A percentile compares a stretch with the other conserved stretches of the same genome.
Evolutionary conservation across 108 stramenopile genomes (phyloP).

Genomic region (Skeletonema marinoi): DNA sequence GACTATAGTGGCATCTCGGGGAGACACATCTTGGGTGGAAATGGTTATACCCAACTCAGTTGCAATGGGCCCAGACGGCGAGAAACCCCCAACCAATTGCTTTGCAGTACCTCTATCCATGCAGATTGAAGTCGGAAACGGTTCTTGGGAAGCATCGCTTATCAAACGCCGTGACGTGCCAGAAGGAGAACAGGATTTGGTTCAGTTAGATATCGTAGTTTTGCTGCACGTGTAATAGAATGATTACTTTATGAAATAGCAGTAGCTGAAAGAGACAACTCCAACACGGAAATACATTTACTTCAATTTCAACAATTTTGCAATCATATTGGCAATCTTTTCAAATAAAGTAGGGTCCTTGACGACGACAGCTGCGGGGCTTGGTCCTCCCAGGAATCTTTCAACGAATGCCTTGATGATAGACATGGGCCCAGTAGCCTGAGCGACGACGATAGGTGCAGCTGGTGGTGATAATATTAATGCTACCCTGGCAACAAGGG

Average conservation of each 20-base stretch:
- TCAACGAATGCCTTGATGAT: neutral
- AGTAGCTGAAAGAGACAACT: neutral
- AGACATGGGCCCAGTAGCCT: neutral
- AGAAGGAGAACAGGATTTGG: constrained; percentile 24
- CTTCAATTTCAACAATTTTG: neutral
- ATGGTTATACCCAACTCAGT: constrained; percentile 17
- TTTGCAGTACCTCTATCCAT: constrained; percentile 65
- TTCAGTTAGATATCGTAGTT: constrained; percentile 25
- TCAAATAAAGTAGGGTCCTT: neutral
- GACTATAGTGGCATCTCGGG: constrained; percentile 42
- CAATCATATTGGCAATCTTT: neutral
- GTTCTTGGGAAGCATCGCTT: constrained; percentile 84
- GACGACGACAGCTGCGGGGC: neutral
- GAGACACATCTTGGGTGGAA: constrained; percentile 72
- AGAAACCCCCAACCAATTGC: neutral
- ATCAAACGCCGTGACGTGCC: constrained; percentile 50
- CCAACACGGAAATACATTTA: neutral
- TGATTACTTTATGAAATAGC: neutral
- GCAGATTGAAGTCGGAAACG: constrained; percentile 79
- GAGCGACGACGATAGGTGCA: neutral
- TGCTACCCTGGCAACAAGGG: neutral
- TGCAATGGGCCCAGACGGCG: neutral
- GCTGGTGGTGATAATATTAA: neutral
- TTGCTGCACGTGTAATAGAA: constrained; percentile 1
- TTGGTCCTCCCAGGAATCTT: neutral